Conservation (phyloP, 2,329 filamentous ascomycete species). For the Neonectria sp. region DNA sequence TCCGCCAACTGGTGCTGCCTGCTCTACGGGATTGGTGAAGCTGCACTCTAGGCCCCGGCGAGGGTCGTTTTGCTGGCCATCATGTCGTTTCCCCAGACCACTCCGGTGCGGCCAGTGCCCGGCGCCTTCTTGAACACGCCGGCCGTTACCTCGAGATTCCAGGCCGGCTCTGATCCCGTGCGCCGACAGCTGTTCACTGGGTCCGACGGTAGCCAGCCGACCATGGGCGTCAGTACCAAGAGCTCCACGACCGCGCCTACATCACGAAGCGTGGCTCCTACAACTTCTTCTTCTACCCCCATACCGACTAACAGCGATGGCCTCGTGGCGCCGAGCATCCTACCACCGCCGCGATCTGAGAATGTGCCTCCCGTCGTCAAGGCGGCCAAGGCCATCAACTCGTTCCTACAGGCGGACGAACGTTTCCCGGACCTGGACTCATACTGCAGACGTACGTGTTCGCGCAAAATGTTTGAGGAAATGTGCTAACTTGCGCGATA, state of each 20-base stretch:
- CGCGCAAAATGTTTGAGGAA: not conserved
- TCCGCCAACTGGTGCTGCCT: slow-evolving; percentile 42
- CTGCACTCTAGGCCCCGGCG: slow-evolving; percentile 45
- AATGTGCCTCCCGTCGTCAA: slow-evolving; percentile 79
- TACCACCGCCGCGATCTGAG: slow-evolving; percentile 62
- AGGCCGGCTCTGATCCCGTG: slow-evolving; percentile 60
- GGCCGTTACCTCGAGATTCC: slow-evolving; percentile 68
- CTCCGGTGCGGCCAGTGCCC: slow-evolving; percentile 80
- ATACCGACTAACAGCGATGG: slow-evolving; percentile 45
- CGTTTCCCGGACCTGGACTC: slow-evolving; percentile 91
- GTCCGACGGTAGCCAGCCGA: slow-evolving; percentile 46
- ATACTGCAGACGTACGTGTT: slow-evolving; percentile 85
- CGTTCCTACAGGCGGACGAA: slow-evolving; percentile 81
- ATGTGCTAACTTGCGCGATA: slow-evolving; percentile 58
- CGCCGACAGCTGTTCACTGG: slow-evolving; percentile 66
- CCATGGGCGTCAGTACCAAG: slow-evolving; percentile 32
- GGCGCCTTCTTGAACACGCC: slow-evolving; percentile 85
- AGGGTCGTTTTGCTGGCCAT: slow-evolving; percentile 48
- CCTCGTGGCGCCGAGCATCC: slow-evolving; percentile 50
- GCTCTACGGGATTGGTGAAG: slow-evolving; percentile 50
- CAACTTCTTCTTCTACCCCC: slow-evolving; percentile 40
- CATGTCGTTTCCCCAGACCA: slow-evolving; percentile 72
- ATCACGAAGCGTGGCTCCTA: slow-evolving; percentile 38
- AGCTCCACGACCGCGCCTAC: slow-evolving; percentile 38
- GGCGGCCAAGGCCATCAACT: slow-evolving; percentile 87